A percentile compares a stretch with the other conserved stretches of the same genome.
phyloP scores from a whole-genome alignment of 148 eudicot genomes.

The Rhododendron griersonianum region DNA sequence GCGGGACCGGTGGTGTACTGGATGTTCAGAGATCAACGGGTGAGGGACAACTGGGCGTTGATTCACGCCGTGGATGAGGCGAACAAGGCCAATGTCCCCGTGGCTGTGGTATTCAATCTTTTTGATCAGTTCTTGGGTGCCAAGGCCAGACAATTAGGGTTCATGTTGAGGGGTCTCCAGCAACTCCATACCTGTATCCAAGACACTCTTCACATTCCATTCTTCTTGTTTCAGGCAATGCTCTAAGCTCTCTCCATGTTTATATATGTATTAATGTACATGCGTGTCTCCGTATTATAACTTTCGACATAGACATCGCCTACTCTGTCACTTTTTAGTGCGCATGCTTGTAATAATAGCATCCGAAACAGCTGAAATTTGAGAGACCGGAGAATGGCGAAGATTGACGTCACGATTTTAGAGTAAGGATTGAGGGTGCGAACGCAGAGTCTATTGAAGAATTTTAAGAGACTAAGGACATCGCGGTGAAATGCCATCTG shows the following conservation, averaged over 20 bases:
- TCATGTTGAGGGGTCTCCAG: constrained; percentile 74
- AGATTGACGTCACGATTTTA: not conserved
- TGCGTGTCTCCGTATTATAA: not conserved
- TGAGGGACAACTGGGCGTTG: constrained; percentile 92
- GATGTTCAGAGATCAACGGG: constrained; percentile 98
- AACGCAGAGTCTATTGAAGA: not conserved
- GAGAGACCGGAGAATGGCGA: not conserved
- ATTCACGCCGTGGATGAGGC: constrained; percentile 90
- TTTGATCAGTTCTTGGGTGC: constrained; percentile 87
- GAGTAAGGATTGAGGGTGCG: not conserved
- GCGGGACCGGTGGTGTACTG: constrained; percentile 85
- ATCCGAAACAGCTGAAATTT: not conserved
- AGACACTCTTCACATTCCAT: constrained; percentile 47
- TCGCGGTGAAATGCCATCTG: not conserved
- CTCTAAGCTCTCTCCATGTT: not conserved
- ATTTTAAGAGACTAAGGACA: not conserved
- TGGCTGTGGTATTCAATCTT: constrained; percentile 77
- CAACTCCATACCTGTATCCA: constrained; percentile 37
- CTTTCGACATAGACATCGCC: not conserved
- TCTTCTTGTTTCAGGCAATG: constrained; percentile 67
- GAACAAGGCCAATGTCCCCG: constrained; percentile 57
- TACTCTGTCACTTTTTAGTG: no score
- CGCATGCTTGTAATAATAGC: not conserved
- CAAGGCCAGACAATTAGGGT: constrained; percentile 79
- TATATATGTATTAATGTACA: not conserved